Conservation (phyloP, 108 stramenopile species). For the Mediolabrus comicus region DNA sequence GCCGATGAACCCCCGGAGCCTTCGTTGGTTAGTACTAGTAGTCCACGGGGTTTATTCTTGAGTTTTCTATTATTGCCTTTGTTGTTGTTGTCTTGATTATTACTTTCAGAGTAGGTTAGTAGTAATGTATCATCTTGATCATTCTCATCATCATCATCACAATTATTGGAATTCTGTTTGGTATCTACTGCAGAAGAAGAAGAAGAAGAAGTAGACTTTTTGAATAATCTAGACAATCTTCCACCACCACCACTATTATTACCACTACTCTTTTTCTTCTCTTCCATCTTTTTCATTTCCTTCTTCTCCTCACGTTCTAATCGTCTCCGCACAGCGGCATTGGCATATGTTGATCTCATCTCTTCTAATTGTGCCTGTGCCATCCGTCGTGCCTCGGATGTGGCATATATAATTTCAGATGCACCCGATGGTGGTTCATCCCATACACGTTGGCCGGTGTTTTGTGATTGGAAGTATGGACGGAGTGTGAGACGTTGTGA, state of each 20-base stretch:
- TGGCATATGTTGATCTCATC: slow-evolving; percentile 45
- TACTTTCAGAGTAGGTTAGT: background rate
- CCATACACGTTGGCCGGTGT: slow-evolving; percentile 71
- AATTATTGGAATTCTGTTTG: background rate
- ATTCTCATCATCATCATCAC: background rate
- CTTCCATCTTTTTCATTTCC: slow-evolving; percentile 7
- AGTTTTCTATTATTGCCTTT: background rate
- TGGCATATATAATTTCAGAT: slow-evolving; percentile 58
- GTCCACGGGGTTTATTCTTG: background rate
- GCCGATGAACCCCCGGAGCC: background rate
- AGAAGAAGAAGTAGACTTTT: background rate
- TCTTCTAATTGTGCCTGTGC: slow-evolving; percentile 65
- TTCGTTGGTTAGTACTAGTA: background rate
- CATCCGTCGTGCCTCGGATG: slow-evolving; percentile 58
- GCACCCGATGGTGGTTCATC: slow-evolving; percentile 85
- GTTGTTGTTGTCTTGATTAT: background rate
- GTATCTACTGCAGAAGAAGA: background rate
- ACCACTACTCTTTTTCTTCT: background rate
- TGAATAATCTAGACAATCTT: background rate
- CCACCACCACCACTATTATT: background rate
- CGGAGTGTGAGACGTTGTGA: slow-evolving; percentile 60
- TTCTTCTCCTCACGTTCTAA: slow-evolving; percentile 19
- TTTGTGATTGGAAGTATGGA: slow-evolving; percentile 65
- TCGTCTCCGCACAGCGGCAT: slow-evolving; percentile 15
- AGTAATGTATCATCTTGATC: background rate